Evolutionary conservation across 2,329 filamentous ascomycete species (phyloP).

Genomic region (Lecanicillium sp.): DNA sequence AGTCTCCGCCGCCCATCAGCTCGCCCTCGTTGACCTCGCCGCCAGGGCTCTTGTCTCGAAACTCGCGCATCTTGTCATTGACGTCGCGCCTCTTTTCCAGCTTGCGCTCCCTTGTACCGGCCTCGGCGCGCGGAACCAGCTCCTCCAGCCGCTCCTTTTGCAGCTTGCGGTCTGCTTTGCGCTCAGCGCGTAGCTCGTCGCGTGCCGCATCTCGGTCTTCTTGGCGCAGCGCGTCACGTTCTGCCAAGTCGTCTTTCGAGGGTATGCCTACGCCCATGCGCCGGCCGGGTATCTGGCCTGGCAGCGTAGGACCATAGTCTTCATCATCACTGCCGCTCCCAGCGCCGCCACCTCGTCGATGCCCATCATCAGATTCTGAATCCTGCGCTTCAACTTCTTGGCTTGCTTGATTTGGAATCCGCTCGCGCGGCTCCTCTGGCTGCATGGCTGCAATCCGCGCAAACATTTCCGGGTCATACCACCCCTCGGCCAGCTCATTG

Average conservation of each 20-base stretch:
- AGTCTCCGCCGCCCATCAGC: constrained; percentile 65
- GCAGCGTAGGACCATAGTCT: constrained; percentile 40
- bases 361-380: constrained; percentile 5
- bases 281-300: constrained; percentile 15
- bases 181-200: constrained; percentile 49
- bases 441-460: constrained; percentile 23
- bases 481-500: constrained; percentile 77
- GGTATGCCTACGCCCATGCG: constrained; percentile 56
- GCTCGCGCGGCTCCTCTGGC: constrained; percentile 5
- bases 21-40: constrained; percentile 57
- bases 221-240: constrained; percentile 40
- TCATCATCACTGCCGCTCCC: constrained; percentile 13
- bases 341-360: background rate
- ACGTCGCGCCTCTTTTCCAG: constrained; percentile 76
- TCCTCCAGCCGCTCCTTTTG: constrained; percentile 74
- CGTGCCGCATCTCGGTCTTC: constrained; percentile 43
- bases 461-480: constrained; percentile 80
- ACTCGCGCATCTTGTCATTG: constrained; percentile 65
- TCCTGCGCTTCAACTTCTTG: background rate
- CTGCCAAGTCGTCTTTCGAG: constrained; percentile 62
- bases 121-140: constrained; percentile 70
- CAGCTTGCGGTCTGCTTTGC: constrained; percentile 53
- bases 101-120: constrained; percentile 72
- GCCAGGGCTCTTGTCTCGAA: constrained; percentile 59
- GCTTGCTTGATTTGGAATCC: constrained; percentile 6